Evolutionary conservation across 805 yeast species (phyloP).

Genomic region (Cyberlindnera mycetangii): DNA sequence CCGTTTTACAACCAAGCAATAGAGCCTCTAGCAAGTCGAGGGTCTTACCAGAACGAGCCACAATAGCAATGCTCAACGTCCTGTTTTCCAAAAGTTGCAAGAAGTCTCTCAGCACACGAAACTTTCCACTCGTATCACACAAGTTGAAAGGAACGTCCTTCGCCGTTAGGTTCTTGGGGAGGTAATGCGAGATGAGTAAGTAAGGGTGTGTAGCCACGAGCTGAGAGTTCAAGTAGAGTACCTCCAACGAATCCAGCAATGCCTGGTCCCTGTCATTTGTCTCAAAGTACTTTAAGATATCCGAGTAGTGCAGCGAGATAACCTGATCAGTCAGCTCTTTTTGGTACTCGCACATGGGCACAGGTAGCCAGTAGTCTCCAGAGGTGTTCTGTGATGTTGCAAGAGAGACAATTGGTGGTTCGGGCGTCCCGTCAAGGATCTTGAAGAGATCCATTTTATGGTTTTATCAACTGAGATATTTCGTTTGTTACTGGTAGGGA

Average conservation of each 20-base stretch:
- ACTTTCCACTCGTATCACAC: conserved; percentile 82
- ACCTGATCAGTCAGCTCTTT: conserved; percentile 88
- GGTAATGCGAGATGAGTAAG: conserved; percentile 73
- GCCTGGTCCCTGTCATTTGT: conserved; percentile 48
- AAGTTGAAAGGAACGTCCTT: conserved; percentile 70
- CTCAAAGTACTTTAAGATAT: conserved; percentile 83
- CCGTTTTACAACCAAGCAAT: conserved; percentile 56
- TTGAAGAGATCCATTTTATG: conserved; percentile 60
- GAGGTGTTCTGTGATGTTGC: conserved; percentile 29
- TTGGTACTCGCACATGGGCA: conserved; percentile 84
- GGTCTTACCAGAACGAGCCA: conserved; percentile 65
- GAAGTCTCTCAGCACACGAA: conserved; percentile 64
- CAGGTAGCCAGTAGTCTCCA: conserved; percentile 73
- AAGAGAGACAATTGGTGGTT: conserved; percentile 61
- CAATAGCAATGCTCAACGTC: conserved; percentile 58
- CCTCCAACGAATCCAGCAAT: conserved; percentile 70
- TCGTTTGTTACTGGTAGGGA: too few relatives aligned
- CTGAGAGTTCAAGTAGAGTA: conserved; percentile 72
- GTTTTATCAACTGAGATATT: too few relatives aligned
- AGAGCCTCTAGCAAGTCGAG: conserved; percentile 74
- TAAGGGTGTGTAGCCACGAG: conserved; percentile 89
- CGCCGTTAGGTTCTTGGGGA: conserved; percentile 74
- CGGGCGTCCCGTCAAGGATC: conserved; percentile 81
- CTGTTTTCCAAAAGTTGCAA: conserved; percentile 49
- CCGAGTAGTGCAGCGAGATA: conserved; percentile 86